Conservation (phyloP, 2,329 filamentous ascomycete genomes). For the Aspergillus neotritici region DNA sequence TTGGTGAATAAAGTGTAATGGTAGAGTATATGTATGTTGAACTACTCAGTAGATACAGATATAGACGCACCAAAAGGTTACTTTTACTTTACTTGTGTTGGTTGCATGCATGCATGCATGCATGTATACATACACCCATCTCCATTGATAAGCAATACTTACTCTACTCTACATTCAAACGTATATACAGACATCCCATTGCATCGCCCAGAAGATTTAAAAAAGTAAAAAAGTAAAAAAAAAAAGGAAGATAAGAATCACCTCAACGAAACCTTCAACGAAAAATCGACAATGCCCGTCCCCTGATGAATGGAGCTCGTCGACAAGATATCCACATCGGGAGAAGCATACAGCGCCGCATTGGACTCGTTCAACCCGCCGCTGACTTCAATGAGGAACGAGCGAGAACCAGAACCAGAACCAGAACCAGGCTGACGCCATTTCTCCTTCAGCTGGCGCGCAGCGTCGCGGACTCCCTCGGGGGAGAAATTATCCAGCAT, state of each 20-base stretch:
- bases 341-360: slow-evolving; percentile 64
- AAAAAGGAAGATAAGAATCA: slow-evolving; percentile 6
- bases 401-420: slow-evolving; percentile 58
- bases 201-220: background rate
- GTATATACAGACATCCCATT: slow-evolving; percentile 8
- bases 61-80: too few species aligned
- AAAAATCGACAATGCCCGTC: slow-evolving; percentile 89
- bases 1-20: background rate
- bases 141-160: too few species aligned
- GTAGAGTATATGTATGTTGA: too few species aligned
- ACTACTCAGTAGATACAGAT: background rate
- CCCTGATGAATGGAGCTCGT: slow-evolving; percentile 97
- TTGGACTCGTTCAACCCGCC: slow-evolving; percentile 84
- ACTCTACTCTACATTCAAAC: too few species aligned
- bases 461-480: slow-evolving; percentile 69
- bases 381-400: slow-evolving; percentile 83
- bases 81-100: too few species aligned
- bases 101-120: too few species aligned
- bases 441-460: slow-evolving; percentile 67
- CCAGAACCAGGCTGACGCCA: slow-evolving; percentile 51
- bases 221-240: background rate
- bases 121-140: slow-evolving; percentile 5
- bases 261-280: slow-evolving; percentile 67
- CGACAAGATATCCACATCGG: slow-evolving; percentile 90
- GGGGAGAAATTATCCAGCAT: slow-evolving; percentile 96